Evolutionary conservation across 2,329 filamentous ascomycete species (phyloP).

Genomic region (Rhinocladiella similis): DNA sequence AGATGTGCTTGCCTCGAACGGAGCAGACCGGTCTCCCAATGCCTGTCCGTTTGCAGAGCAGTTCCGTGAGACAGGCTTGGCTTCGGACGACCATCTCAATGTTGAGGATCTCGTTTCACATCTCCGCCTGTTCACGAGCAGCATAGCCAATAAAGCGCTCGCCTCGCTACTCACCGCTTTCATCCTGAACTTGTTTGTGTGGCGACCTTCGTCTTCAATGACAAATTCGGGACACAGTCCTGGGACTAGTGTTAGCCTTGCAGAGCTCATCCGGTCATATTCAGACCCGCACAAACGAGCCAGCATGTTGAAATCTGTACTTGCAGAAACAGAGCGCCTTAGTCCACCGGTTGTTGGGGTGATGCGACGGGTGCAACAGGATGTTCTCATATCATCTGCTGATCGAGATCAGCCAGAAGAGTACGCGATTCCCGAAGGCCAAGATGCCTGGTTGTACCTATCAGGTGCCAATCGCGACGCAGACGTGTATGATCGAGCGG

Average conservation of each 20-base stretch:
- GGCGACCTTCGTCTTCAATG: not conserved
- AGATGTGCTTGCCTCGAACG: not conserved
- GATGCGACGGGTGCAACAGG: slow-evolving; percentile 1
- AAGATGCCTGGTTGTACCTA: slow-evolving; percentile 8
- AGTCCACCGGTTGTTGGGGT: slow-evolving; percentile 2
- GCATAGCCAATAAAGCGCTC: not conserved
- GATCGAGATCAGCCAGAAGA: not conserved
- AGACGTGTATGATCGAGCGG: not conserved
- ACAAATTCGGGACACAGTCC: not conserved
- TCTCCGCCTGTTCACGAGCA: not conserved
- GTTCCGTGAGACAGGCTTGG: not conserved
- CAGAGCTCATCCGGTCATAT: not conserved
- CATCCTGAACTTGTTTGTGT: not conserved
- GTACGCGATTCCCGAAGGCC: not conserved
- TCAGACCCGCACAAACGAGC: not conserved
- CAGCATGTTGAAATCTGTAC: not conserved
- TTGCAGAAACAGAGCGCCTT: slow-evolving; percentile 1
- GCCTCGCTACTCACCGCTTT: not conserved
- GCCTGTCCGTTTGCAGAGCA: not conserved
- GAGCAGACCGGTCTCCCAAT: not conserved
- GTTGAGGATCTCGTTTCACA: not conserved
- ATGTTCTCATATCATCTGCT: slow-evolving; percentile 1
- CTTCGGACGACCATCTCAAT: not conserved
- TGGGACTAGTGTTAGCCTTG: not conserved
- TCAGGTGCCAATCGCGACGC: not conserved